Conservation (phyloP, 169 alveolate species). For the Plasmodium cynomolgi region DNA sequence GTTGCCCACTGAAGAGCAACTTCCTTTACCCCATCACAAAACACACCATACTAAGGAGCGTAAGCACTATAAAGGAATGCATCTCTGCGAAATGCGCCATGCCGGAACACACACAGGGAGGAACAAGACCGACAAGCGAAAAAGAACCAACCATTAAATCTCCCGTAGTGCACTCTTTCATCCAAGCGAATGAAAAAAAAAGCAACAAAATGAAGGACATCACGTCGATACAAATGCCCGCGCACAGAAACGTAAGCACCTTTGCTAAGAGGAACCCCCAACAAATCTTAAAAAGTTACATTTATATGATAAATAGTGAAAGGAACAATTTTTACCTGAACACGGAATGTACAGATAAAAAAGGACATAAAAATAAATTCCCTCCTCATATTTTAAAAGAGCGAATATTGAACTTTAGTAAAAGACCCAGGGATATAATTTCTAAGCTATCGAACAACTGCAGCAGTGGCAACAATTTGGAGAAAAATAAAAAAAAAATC, state of each 20-base stretch:
- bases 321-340: neutral
- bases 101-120: neutral
- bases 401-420: neutral
- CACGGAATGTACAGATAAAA: neutral
- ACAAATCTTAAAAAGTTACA: neutral
- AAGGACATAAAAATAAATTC: neutral
- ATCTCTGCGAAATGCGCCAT: neutral
- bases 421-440: neutral
- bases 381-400: neutral
- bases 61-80: neutral
- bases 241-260: neutral
- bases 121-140: neutral
- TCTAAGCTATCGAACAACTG: neutral
- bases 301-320: neutral
- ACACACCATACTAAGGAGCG: neutral
- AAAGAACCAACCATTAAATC: neutral
- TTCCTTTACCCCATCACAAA: neutral
- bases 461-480: neutral
- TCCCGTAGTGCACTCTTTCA: neutral
- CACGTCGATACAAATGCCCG: neutral
- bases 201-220: neutral
- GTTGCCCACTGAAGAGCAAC: neutral
- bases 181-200: neutral
- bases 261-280: neutral
- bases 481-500: neutral